A percentile compares a stretch with the other conserved stretches of the same genome.
Evolutionary conservation across 768 basidiomycete genomes (phyloP).

Genomic region (Wakefieldia striispora): DNA sequence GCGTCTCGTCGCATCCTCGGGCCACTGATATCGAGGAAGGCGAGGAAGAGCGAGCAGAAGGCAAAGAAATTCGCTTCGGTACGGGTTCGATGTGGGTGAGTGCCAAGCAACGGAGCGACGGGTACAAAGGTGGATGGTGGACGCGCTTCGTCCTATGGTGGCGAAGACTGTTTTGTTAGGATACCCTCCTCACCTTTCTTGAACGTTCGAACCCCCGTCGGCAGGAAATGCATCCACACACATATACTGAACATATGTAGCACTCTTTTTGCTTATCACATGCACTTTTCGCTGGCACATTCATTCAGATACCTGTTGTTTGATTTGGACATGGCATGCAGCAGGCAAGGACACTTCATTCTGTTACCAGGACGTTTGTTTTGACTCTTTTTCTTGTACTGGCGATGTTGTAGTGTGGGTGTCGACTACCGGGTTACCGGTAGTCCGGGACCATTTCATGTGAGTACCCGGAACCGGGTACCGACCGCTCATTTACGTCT

Average conservation of each 20-base stretch:
- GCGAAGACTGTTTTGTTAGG: conserved; percentile 72
- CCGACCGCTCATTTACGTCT: no score
- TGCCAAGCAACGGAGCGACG: conserved; percentile 51
- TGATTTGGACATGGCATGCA: conserved; percentile 23
- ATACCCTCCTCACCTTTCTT: conserved; percentile 14
- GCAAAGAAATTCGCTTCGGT: conserved; percentile 64
- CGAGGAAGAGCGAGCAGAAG: conserved; percentile 51
- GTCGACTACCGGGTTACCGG: neutral
- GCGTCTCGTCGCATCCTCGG: conserved; percentile 36
- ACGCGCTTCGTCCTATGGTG: conserved; percentile 77
- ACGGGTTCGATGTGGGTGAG: conserved; percentile 87
- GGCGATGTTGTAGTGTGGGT: neutral
- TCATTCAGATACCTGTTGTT: conserved; percentile 28
- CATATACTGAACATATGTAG: conserved; percentile 36
- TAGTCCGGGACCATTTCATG: neutral
- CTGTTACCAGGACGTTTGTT: conserved; percentile 3
- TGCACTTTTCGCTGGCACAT: conserved; percentile 18
- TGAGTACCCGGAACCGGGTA: neutral
- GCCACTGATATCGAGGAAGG: conserved; percentile 69
- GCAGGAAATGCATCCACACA: conserved; percentile 9
- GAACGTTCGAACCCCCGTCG: neutral
- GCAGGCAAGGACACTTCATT: conserved; percentile 2
- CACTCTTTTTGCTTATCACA: conserved; percentile 32
- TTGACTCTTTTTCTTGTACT: neutral
- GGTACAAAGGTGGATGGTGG: conserved; percentile 81